Evolutionary conservation across 495 filamentous ascomycete species (phyloP).

Genomic region (Lindgomyces ingoldianus): DNA sequence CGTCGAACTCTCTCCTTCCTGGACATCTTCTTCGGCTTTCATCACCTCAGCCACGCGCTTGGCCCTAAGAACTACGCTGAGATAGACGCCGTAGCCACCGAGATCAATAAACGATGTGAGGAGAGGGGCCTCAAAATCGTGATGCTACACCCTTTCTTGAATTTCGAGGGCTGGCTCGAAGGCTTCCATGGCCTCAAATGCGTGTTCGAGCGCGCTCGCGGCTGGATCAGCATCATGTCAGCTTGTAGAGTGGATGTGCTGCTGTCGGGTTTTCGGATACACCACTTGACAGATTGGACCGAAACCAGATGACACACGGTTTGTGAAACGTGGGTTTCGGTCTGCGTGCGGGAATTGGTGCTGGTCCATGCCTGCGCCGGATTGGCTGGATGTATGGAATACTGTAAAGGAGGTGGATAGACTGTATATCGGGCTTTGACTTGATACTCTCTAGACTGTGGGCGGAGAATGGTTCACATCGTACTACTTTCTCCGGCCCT

Average conservation of each 20-base stretch:
- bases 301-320: conserved; percentile 58
- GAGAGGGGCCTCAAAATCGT: conserved; percentile 60
- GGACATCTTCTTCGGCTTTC: conserved; percentile 65
- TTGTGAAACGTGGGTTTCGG: conserved; percentile 56
- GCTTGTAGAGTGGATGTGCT: conserved; percentile 69
- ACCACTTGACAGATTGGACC: conserved; percentile 52
- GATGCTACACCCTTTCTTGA: conserved; percentile 76
- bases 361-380: conserved; percentile 72
- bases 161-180: conserved; percentile 76
- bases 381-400: conserved; percentile 68
- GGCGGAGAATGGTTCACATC: conserved; percentile 78
- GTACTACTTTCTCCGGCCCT: conserved; percentile 64
- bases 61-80: conserved; percentile 57
- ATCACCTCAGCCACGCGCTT: conserved; percentile 54
- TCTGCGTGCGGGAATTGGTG: conserved; percentile 86
- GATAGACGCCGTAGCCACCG: conserved; percentile 53
- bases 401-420: conserved; percentile 63
- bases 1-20: conserved; percentile 77
- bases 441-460: conserved; percentile 80
- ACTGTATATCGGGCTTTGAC: conserved; percentile 71
- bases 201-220: conserved; percentile 64
- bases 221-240: conserved; percentile 75
- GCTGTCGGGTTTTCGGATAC: conserved; percentile 74
- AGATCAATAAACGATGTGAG: conserved; percentile 57
- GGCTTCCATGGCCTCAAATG: conserved; percentile 60